Evolutionary conservation across 805 yeast species (phyloP).

Genomic region (Lachancea waltii): DNA sequence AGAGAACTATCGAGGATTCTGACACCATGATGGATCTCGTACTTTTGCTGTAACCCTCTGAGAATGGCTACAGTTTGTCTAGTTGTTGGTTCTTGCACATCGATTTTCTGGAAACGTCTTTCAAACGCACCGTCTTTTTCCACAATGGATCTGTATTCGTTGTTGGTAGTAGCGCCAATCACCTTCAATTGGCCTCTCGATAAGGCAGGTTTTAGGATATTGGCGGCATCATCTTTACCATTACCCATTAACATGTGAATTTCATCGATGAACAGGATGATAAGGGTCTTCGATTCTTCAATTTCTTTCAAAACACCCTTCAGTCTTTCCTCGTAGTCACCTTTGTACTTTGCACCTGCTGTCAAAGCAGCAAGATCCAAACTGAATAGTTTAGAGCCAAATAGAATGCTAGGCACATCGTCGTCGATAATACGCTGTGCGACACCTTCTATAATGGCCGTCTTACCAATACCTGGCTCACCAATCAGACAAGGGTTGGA

Average conservation of each 20-base stretch:
- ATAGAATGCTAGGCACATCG: slow-evolving; percentile 87
- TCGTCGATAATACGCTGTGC: slow-evolving; percentile 95
- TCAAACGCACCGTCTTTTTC: slow-evolving; percentile 98
- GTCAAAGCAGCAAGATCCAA: slow-evolving; percentile 93
- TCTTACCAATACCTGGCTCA: slow-evolving; percentile 99
- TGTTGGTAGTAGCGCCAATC: slow-evolving; percentile 95
- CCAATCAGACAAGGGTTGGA: slow-evolving; percentile 96
- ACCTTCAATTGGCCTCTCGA: slow-evolving; percentile 96
- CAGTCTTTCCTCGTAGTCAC: slow-evolving; percentile 96
- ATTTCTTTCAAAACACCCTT: slow-evolving; percentile 95
- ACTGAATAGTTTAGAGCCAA: slow-evolving; percentile 74
- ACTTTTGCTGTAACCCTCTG: slow-evolving; percentile 91
- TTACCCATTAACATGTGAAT: slow-evolving; percentile 99
- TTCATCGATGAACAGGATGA: slow-evolving; percentile 91
- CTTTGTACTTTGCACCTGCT: slow-evolving; percentile 98
- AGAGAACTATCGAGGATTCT: slow-evolving; percentile 91
- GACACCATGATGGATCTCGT: slow-evolving; percentile 97
- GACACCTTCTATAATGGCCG: slow-evolving; percentile 96
- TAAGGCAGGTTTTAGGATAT: slow-evolving; percentile 90
- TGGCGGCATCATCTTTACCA: slow-evolving; percentile 96
- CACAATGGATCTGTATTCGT: slow-evolving; percentile 86
- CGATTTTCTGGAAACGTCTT: slow-evolving; percentile 96
- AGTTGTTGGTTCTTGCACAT: slow-evolving; percentile 88
- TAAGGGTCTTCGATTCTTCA: slow-evolving; percentile 78
- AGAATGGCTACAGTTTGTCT: slow-evolving; percentile 92